Percentiles rank a stretch among this genome's conserved stretches.
Evolutionary conservation across 1,284 basidiomycete species (phyloP).

Genomic region (Omphalotus olearius): DNA sequence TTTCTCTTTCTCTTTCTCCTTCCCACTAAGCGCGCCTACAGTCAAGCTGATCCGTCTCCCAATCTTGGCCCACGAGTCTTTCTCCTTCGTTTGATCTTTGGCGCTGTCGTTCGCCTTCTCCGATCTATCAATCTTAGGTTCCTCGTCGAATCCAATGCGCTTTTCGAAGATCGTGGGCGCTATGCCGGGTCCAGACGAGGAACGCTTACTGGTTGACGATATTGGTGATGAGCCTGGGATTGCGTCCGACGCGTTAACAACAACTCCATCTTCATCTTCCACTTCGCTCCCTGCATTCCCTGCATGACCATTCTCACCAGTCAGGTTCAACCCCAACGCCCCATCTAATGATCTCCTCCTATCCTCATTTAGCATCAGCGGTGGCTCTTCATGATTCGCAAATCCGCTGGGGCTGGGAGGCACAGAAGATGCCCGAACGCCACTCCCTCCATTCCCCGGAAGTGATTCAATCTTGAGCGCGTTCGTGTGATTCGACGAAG

Average conservation of each 20-base stretch:
- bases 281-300: not conserved
- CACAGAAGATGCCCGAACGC: conserved; percentile 43
- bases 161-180: conserved; percentile 12
- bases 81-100: conserved; percentile 32
- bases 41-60: conserved; percentile 57
- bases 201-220: not conserved
- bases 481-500: not conserved
- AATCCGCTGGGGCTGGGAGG: conserved; percentile 38
- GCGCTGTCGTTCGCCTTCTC: conserved; percentile 17
- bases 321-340: conserved; percentile 18
- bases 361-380: conserved; percentile 22
- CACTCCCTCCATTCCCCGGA: not conserved
- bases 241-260: not conserved
- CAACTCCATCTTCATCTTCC: conserved; percentile 10
- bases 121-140: conserved; percentile 17
- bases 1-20: conserved; percentile 24
- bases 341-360: conserved; percentile 42
- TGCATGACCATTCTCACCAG: not conserved
- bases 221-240: not conserved
- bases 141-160: conserved; percentile 14
- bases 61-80: conserved; percentile 52
- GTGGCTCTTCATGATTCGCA: conserved; percentile 22
- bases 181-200: not conserved
- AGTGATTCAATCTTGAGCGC: not conserved
- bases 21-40: conserved; percentile 33